These are phyloP conservation scores for Umbilicaria muhlenbergii DNA, from an alignment of 495 filamentous ascomycete species.

Conservation along the genomic window DNA sequence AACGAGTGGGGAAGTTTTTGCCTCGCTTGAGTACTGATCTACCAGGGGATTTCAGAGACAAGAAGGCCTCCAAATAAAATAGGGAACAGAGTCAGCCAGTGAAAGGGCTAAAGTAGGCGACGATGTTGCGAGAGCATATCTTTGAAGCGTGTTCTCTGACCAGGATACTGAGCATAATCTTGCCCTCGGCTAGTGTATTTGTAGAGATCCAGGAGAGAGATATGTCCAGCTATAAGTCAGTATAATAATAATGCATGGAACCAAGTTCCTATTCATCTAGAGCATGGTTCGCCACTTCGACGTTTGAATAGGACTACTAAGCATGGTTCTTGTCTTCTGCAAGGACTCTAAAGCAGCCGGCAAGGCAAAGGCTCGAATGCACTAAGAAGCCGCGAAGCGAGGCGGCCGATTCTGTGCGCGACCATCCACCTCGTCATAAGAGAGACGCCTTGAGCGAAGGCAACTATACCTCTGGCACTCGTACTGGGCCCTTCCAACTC, in stretches of 20 bases:
- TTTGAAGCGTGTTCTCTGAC: not conserved
- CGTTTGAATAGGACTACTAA: too few relatives aligned
- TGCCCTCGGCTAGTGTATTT: too few relatives aligned
- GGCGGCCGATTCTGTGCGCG: not conserved
- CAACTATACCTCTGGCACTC: too few relatives aligned
- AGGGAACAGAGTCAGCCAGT: not conserved
- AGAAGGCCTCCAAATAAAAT: slow-evolving; percentile 3
- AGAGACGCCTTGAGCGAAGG: not conserved
- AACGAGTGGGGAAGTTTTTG: slow-evolving; percentile 64
- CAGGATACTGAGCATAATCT: not conserved
- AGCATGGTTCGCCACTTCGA: too few relatives aligned
- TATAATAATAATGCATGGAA: too few relatives aligned
- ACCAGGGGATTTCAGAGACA: slow-evolving; percentile 21
- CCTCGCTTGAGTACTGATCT: slow-evolving; percentile 41
- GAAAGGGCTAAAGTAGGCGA: not conserved
- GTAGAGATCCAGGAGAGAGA: too few relatives aligned
- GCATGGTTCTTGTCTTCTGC: too few relatives aligned
- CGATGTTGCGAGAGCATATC: not conserved
- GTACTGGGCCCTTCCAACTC: too few relatives aligned
- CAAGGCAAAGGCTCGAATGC: too few relatives aligned
- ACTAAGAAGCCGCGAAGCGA: not conserved
- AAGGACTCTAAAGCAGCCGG: too few relatives aligned
- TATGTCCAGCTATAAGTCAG: too few relatives aligned
- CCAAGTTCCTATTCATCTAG: too few relatives aligned
- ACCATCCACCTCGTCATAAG: not conserved